Percentiles rank a stretch among this genome's conserved stretches.
Conservation (phyloP, 2,329 filamentous ascomycete species). For the Cordyceps fumosorosea region DNA sequence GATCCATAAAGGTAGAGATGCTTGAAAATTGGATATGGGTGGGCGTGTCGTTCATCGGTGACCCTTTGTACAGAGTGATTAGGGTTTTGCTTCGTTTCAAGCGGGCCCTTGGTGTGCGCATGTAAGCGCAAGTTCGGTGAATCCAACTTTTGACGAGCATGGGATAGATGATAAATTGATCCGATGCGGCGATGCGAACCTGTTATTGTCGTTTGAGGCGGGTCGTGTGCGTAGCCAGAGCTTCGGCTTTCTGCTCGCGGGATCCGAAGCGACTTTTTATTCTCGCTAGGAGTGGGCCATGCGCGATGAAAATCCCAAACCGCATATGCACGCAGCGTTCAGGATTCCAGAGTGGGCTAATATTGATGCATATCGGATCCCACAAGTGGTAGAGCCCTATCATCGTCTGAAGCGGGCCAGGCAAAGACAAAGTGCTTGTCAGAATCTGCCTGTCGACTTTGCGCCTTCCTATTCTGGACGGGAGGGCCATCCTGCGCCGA, state of each 20-base stretch:
- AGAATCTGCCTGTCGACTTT: not conserved
- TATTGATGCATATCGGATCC: not conserved
- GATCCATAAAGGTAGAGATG: not conserved
- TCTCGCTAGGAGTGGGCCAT: not conserved
- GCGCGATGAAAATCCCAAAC: not conserved
- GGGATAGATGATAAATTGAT: too few species aligned
- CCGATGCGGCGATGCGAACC: not conserved
- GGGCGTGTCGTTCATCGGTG: not conserved
- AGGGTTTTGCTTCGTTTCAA: not conserved
- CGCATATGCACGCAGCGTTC: too few species aligned
- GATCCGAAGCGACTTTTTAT: not conserved
- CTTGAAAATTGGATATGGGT: not conserved
- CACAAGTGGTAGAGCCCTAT: not conserved
- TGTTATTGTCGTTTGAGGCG: too few species aligned
- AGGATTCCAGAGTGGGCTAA: too few species aligned
- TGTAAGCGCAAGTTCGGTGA: too few species aligned
- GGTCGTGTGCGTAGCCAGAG: too few species aligned
- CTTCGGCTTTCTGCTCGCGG: not conserved
- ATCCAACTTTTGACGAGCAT: too few species aligned
- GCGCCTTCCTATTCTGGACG: conserved; percentile 5
- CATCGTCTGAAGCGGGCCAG: not conserved
- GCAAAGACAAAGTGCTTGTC: not conserved
- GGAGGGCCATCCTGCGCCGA: not conserved
- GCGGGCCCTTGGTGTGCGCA: not conserved
- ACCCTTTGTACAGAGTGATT: not conserved